Conservation (phyloP, 441 rosid species). For the Corymbia calophylla region DNA sequence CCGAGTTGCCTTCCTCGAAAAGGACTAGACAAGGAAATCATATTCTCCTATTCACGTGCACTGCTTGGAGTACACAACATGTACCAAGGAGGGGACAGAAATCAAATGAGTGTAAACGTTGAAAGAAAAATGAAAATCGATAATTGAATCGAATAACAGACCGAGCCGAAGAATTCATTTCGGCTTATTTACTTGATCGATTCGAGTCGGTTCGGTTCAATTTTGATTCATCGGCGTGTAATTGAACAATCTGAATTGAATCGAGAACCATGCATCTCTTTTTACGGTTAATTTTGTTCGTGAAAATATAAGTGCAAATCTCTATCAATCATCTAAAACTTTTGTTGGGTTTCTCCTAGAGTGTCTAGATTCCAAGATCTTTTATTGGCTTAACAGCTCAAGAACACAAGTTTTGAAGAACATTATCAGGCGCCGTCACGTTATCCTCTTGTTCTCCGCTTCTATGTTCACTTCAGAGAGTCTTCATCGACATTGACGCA, state of each 20-base stretch:
- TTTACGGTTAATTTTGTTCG: background rate
- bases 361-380: background rate
- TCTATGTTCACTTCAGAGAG: background rate
- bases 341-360: background rate
- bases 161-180: background rate
- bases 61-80: background rate
- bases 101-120: background rate
- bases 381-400: background rate
- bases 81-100: background rate
- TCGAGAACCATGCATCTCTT: accelerated
- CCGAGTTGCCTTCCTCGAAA: slow-evolving; percentile 15
- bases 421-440: background rate
- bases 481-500: background rate
- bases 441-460: background rate
- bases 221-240: accelerated
- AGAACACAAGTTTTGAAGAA: background rate
- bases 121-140: background rate
- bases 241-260: background rate
- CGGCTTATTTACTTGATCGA: background rate
- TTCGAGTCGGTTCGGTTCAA: background rate
- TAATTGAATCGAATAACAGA: background rate
- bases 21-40: slow-evolving; percentile 23
- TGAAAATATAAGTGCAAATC: background rate
- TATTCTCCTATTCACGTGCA: slow-evolving; percentile 22
- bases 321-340: background rate